Evolutionary conservation across 148 eudicot genomes (phyloP).

Genomic region (Suaeda aralocaspica): DNA sequence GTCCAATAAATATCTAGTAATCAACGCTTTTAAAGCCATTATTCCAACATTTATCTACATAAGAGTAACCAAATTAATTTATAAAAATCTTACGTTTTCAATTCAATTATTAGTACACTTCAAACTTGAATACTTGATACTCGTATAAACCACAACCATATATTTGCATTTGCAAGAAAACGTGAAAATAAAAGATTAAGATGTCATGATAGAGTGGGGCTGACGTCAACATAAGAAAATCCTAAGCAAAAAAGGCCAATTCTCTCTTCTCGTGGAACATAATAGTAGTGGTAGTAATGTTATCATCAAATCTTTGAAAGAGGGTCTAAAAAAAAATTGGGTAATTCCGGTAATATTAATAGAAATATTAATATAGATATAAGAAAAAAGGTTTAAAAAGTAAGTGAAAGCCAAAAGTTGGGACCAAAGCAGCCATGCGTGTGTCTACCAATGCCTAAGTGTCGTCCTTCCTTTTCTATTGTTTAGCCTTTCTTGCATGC

Average conservation of each 20-base stretch:
- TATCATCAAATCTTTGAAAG: constrained; percentile 20
- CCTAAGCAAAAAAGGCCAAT: not conserved
- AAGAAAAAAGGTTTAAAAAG: not conserved
- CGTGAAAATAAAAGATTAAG: not conserved
- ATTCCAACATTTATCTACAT: too few relatives aligned
- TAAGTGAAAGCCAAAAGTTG: constrained; percentile 2
- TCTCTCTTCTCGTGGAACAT: not conserved
- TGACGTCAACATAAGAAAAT: constrained; percentile 17
- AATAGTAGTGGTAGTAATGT: constrained; percentile 9
- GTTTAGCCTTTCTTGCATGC: not conserved
- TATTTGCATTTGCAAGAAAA: too few relatives aligned
- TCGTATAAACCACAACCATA: too few relatives aligned
- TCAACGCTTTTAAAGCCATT: too few relatives aligned
- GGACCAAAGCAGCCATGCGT: constrained; percentile 23
- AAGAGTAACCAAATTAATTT: too few relatives aligned
- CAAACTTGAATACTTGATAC: too few relatives aligned
- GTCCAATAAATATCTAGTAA: too few relatives aligned
- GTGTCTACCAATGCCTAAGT: constrained; percentile 21
- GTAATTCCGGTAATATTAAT: not conserved
- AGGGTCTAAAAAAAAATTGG: not conserved
- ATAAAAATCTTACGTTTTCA: too few relatives aligned
- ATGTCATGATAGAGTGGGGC: constrained; percentile 22
- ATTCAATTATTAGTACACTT: too few relatives aligned
- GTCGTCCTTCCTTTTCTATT: not conserved
- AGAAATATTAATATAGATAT: not conserved